These are phyloP conservation scores for Aspergillus pseudoterreus DNA, from an alignment of 2,329 filamentous ascomycete species.

Conservation along the genomic window DNA sequence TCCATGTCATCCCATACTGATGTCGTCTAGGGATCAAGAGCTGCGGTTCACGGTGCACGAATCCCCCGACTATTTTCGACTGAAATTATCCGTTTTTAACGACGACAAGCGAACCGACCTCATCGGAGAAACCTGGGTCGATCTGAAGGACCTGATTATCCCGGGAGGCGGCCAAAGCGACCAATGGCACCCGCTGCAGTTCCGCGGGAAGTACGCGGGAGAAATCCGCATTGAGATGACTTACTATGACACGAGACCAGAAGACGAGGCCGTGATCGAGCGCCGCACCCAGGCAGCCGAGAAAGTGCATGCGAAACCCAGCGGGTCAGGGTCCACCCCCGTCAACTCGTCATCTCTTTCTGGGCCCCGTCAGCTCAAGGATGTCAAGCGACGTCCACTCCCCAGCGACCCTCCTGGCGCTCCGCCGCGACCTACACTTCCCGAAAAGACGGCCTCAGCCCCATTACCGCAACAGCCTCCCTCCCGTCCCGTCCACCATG, in stretches of 20 bases:
- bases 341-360: constrained; percentile 28
- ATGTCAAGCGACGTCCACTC: constrained; percentile 78
- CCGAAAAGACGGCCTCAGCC: constrained; percentile 29
- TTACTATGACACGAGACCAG: constrained; percentile 86
- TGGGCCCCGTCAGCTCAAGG: constrained; percentile 53
- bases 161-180: constrained; percentile 90
- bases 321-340: constrained; percentile 18
- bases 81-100: constrained; percentile 95
- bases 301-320: constrained; percentile 30
- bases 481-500: constrained; percentile 18
- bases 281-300: constrained; percentile 49
- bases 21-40: constrained; percentile 78
- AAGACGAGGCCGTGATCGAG: constrained; percentile 64
- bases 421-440: constrained; percentile 48
- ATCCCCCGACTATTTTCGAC: constrained; percentile 89
- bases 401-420: constrained; percentile 68
- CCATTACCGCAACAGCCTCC: constrained; percentile 29
- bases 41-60: constrained; percentile 94
- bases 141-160: constrained; percentile 74
- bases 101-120: constrained; percentile 97
- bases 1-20: constrained; percentile 7
- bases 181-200: constrained; percentile 83
- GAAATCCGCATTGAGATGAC: constrained; percentile 94
- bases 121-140: constrained; percentile 91
- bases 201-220: constrained; percentile 90